Evolutionary conservation across 768 basidiomycete genomes (phyloP), one percentile per base, ranked within the genome.

Genomic region (Podaxis sp.): DNA sequence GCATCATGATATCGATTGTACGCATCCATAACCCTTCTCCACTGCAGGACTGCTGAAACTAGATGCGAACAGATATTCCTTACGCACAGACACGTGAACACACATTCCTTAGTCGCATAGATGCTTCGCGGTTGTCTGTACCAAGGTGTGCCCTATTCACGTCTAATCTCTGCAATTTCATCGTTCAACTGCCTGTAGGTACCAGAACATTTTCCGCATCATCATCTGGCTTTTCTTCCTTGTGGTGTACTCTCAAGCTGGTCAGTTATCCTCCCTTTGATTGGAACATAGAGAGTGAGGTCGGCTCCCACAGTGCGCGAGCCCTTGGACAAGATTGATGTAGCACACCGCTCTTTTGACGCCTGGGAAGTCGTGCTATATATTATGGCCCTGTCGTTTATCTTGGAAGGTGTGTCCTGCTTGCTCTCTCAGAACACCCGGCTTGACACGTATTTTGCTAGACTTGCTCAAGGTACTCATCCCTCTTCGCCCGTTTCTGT

Each of bases 161-260:
- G 13, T 19, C 19, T 53, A 56, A 40, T 22, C 37, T 52, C 62
- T 36, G 19, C 36, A 9, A 41, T 38, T 55, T 51, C 59, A 9
- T 9, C 33, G 7, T 62, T 40, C 64, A 66, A 41, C 15, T 54
- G 19, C 57, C 4, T 24, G 8, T 56, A 89, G 92, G 57, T 96
- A 96, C 72, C 95, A 96, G 71, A 95, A 93, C 66, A 79, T 87
- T 55, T 88, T 95, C 70, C 86, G 92, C 50, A 86, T 94, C 57
- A 58, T 80, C 5, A 79, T 93, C 37, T 94, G 91, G 92, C 69
- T 93, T 24, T 79, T 90, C 67, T 90, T 94, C 74, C 81, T 96
- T 37, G 77, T 82, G 19, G 83, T 86, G 2, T 96, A 94, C 71
- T 94, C 92, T 2, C 90, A 90, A 77, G 91, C 93, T 53, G 92